These are phyloP conservation scores for Bretschneidera sinensis DNA, from an alignment of 345 rosid species.

Conservation along the genomic window DNA sequence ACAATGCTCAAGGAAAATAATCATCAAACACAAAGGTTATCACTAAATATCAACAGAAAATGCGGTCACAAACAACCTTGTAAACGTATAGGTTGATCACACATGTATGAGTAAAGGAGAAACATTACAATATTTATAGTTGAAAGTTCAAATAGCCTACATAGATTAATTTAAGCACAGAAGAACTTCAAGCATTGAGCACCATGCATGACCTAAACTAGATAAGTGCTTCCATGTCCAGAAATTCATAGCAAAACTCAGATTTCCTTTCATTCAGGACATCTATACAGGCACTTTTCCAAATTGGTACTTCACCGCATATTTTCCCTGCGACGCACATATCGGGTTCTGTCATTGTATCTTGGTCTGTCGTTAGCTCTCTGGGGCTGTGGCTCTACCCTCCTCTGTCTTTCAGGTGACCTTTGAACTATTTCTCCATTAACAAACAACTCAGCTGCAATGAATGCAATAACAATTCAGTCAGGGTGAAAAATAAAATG, in stretches of 20 bases:
- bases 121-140: background rate
- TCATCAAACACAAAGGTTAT: no score
- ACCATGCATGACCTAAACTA: background rate
- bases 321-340: conserved; percentile 81
- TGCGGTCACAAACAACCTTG: no score
- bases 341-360: conserved; percentile 91
- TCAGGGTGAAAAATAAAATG: no score
- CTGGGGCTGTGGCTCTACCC: conserved; percentile 93
- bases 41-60: no score
- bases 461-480: background rate
- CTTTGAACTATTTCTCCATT: conserved; percentile 94
- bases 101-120: no score
- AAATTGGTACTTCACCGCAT: conserved; percentile 30
- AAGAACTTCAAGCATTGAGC: background rate
- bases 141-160: background rate
- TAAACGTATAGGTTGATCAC: no score
- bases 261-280: background rate
- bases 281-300: conserved; percentile 22
- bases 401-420: conserved; percentile 87
- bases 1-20: no score
- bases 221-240: background rate
- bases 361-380: conserved; percentile 95
- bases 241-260: background rate
- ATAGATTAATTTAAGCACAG: background rate
- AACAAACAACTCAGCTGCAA: conserved; percentile 88